A percentile compares a stretch with the other conserved stretches of the same genome.
These are phyloP conservation scores for Pseudocercospora pini-densiflorae DNA, from an alignment of 2,329 filamentous ascomycete species.

Conservation along the genomic window DNA sequence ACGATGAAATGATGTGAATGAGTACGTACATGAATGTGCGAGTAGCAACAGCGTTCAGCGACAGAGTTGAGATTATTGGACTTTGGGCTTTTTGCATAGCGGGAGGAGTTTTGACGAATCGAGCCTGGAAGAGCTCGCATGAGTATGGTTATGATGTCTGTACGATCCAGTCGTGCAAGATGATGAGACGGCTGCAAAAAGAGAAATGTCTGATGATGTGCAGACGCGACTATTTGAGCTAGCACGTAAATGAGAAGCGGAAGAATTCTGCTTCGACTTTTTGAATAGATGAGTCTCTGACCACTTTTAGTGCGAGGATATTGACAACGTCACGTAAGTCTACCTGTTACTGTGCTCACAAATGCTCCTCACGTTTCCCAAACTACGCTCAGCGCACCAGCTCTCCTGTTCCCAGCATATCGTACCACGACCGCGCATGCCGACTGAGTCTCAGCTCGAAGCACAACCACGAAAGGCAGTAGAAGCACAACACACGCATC, in stretches of 20 bases:
- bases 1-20: conserved; percentile 15
- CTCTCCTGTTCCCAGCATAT: too few relatives aligned
- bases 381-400: too few relatives aligned
- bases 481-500: too few relatives aligned
- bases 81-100: conserved; percentile 15
- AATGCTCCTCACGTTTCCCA: too few relatives aligned
- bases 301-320: neutral
- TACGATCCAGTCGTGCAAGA: neutral
- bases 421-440: too few relatives aligned
- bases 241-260: neutral
- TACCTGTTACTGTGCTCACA: too few relatives aligned
- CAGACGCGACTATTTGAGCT: neutral
- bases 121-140: neutral
- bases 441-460: too few relatives aligned
- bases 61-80: conserved; percentile 2
- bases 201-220: neutral
- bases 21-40: neutral
- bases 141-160: neutral
- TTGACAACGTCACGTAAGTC: neutral
- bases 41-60: conserved; percentile 12
- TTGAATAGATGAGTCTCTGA: neutral
- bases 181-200: neutral
- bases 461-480: too few relatives aligned
- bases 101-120: conserved; percentile 9
- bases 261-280: neutral